Base-by-base conservation (phyloP, 140 eudicot species). In the Flaveria floridana region DNA sequence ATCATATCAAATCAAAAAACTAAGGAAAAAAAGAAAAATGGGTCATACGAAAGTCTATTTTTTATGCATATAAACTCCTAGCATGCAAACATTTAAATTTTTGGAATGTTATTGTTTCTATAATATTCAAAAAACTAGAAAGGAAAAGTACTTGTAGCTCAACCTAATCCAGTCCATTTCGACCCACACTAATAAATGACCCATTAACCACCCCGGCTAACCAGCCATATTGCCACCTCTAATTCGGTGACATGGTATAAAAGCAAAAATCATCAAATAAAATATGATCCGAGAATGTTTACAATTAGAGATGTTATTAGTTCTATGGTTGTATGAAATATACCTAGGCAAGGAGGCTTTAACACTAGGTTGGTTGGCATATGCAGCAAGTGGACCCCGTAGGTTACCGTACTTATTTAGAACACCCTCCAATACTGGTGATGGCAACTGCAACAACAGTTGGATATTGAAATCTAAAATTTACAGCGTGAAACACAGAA, bases 371-470 rank as follows among this genome's bases (percentile, higher is more conserved):
- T 89, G 94, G 69, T 71, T 87, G 56, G 90, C 96, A 75, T 83
- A 91, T 52, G 91, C 83, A 71, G 96, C 89, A 70, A 91, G 88
- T 1, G 91, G 84, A 55, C 81, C 85, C 68, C 96, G 87, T 9
- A 91, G 90, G 70, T 73, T 85, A 8, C 87, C 78, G 72, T 87
- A 89, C 76, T 89, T 91, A 74, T 85, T 84, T 59, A 91, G 80
- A 84, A 91, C 89, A 80, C 88, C 84, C 77, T 91, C 97, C 67
- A 91, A 95, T 79, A 89, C 96, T 39, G 91, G 91, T 56, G 87
- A 41, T 19, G 97, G 96, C 77, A 89, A 79, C 96, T 92, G 89
- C 87, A 84, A 78, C 15, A 81, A 82, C 69, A 68, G 46, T 34
- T 64, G 13, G 23, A 63, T 2, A 39, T 78, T 30, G 37, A 41